These are phyloP conservation scores for Caloboletus inedulis DNA, from an alignment of 1,284 basidiomycete species.

Conservation along the genomic window DNA sequence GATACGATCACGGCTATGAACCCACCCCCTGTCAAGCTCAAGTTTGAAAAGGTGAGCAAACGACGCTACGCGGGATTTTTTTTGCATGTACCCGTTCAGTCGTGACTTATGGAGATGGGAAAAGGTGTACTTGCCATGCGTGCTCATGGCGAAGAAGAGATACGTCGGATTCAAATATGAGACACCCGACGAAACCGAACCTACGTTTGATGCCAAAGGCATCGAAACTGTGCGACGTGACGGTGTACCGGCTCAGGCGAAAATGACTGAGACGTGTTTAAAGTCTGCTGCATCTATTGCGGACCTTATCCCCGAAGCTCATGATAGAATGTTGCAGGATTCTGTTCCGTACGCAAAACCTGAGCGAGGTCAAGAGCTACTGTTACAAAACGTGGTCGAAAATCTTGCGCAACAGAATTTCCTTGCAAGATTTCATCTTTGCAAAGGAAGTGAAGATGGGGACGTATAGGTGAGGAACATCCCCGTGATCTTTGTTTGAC, in stretches of 20 bases:
- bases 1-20: constrained; percentile 84
- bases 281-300: constrained; percentile 50
- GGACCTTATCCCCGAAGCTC: not conserved
- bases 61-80: not conserved
- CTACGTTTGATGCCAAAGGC: constrained; percentile 93
- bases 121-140: constrained; percentile 90
- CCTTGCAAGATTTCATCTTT: constrained; percentile 90
- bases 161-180: constrained; percentile 98
- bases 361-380: constrained; percentile 87
- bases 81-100: not conserved
- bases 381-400: constrained; percentile 85
- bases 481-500: not conserved
- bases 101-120: not conserved
- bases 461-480: constrained; percentile 68
- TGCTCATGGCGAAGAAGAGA: constrained; percentile 94
- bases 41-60: constrained; percentile 85
- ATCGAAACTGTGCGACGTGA: constrained; percentile 96
- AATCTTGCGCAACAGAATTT: constrained; percentile 76
- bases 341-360: constrained; percentile 84
- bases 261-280: constrained; percentile 84
- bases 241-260: constrained; percentile 82
- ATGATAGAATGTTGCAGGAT: constrained; percentile 48
- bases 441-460: constrained; percentile 94
- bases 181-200: constrained; percentile 71
- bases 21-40: constrained; percentile 90